Conservation (phyloP, 2,329 filamentous ascomycete species). For the Aspergillus pseudoviridinutans region DNA sequence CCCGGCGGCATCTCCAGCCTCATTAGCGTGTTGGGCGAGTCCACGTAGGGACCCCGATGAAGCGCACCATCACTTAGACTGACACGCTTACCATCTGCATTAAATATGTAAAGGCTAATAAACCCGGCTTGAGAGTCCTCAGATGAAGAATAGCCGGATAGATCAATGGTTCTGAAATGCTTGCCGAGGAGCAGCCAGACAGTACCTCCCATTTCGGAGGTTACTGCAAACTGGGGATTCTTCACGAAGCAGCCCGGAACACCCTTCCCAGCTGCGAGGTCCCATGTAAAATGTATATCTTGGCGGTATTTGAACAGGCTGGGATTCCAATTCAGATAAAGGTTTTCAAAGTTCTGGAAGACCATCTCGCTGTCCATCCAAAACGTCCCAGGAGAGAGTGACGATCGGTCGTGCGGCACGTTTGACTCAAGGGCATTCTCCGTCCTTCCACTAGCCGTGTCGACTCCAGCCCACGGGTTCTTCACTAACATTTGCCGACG, state of each 20-base stretch:
- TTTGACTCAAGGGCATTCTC: conserved; percentile 10
- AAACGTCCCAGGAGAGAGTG: conserved; percentile 66
- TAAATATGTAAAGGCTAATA: conserved; percentile 81
- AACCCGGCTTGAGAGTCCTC: conserved; percentile 63
- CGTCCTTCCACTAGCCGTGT: conserved; percentile 39
- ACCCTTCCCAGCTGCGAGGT: conserved; percentile 48
- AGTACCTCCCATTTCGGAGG: conserved; percentile 52
- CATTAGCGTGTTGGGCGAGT: conserved; percentile 86
- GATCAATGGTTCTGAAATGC: conserved; percentile 66
- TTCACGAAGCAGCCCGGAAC: conserved; percentile 70
- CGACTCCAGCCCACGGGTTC: conserved; percentile 85
- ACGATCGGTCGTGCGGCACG: conserved; percentile 17
- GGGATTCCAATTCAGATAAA: conserved; percentile 98
- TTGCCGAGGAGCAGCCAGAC: conserved; percentile 84
- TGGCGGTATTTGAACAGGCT: conserved; percentile 74
- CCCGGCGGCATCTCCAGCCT: conserved; percentile 60
- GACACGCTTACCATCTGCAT: conserved; percentile 65
- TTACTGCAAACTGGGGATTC: conserved; percentile 59
- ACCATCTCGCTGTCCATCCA: conserved; percentile 91
- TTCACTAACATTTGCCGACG: conserved; percentile 76
- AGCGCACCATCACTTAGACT: conserved; percentile 68
- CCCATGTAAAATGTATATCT: conserved; percentile 88
- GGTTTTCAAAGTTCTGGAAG: conserved; percentile 86
- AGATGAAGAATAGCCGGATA: conserved; percentile 42
- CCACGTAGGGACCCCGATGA: conserved; percentile 80